Evolutionary conservation across 164 flowering plant species (phyloP), one percentile per base, ranked within the genome.

Genomic region (Magnolia officinalis): DNA sequence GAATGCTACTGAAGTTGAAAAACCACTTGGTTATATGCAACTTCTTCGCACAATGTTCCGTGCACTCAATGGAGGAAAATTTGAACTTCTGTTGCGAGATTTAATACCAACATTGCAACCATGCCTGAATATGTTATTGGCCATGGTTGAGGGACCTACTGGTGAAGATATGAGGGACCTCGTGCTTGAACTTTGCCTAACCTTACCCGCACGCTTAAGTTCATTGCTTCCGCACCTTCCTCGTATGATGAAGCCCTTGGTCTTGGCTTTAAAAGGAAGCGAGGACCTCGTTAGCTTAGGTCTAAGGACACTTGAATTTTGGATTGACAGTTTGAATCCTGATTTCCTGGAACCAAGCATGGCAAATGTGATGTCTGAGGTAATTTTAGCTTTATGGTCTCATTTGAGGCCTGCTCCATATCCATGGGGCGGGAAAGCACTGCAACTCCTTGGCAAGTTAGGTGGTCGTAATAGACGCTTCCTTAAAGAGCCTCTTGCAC

Each of bases 261-360:
- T 96, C 67, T 81, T 92, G 85, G 90, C 94, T 80, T 87, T 96
- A 26, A 92, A 88, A 78, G 98, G 98, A 81, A 93, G 87, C 82
- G 95, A 92, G 81, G 99, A 94, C 9, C 89, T 94, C 0, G 97
- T 96, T 45, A 87, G 89, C 81, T 83, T 93, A 78, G 97, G 97
- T 66, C 82, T 96, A 74, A 86, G 96, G 76, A 96, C 99, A 61
- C 94, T 96, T 77, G 99, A 96, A 79, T 94, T 89, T 81, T 96
- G 99, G 99, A 94, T 94, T 61, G 98, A 96, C 80, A 94, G 98
- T 83, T 83, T 96, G 79, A 96, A 96, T 85, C 99, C 99, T 78
- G 99, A 96, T 83, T 96, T 96, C 79, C 80, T 96, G 81, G 99
- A 96, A 84, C 98, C 98, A 55, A 94, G 98, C 77, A 94, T 94